Base-by-base conservation (phyloP, 805 yeast genomes). In the Candida verbasci region DNA sequence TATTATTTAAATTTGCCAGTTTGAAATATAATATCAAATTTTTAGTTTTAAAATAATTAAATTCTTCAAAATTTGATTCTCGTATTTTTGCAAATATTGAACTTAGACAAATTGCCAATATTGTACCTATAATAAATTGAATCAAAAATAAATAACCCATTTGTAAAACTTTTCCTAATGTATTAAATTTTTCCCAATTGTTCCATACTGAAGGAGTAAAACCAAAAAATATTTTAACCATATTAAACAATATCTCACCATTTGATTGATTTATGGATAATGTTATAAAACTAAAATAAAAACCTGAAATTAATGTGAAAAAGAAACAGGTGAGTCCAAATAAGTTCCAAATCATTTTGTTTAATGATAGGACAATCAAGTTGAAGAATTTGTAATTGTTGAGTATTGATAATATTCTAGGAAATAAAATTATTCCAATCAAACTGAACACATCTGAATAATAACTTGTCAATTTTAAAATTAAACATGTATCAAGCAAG, bases 151-250 rank as follows among this genome's bases (percentile, higher is more conserved):
- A 58, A 47, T 71, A 76, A n/a, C 70, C 60, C 48, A 76, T 58
- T 39, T 72, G 68, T 16, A 74, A 60, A n/a, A 55, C 43, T 24
- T 70, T 58, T 0, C 81, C 81, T 27, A 74, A 49, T 1, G 55
- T 43, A 27, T 74, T 66, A 45, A 71, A 76, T 35, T 61, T 56
- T 24, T 59, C 53, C 80, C 80, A 75, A 37, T 68, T 70, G 31
- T 64, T 62, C 81, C 81, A 76, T 3, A 76, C 80, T 0, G 79
- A 73, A 0, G 81, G 80, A 1, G 81, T 76, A 49, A 71, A 76
- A 0, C 81, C 81, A 48, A 74, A 75, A 42, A 76, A 64, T 3
- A 76, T 59, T 49, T 73, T 72, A 30, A 74, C 51, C 62, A 74
- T 61, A 40, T 70, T 76, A 47, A 68, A 74, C 10, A 76, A 70